Evolutionary conservation across 2,329 filamentous ascomycete genomes (phyloP).

Genomic region (Cladophialophora exuberans): DNA sequence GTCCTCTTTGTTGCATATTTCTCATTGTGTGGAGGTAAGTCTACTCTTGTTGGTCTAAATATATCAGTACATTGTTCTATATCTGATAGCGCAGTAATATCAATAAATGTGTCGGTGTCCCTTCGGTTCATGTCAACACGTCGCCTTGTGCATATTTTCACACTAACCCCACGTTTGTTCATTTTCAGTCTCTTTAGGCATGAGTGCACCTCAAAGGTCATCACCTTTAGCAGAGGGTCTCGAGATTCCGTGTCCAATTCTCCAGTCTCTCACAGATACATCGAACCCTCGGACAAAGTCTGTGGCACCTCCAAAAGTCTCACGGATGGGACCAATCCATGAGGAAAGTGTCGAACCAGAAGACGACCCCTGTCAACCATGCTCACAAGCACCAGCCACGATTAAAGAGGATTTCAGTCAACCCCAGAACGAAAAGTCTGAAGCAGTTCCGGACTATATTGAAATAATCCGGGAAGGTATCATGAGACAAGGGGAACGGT

Average conservation of each 20-base stretch:
- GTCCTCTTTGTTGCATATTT: not conserved
- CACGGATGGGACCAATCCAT: slow-evolving; percentile 9
- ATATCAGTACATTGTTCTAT: slow-evolving; percentile 2
- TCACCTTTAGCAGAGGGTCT: slow-evolving; percentile 6
- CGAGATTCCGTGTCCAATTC: slow-evolving; percentile 3
- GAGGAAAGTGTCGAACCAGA: slow-evolving; percentile 13
- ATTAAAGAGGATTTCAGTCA: not conserved
- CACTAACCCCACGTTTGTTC: not conserved
- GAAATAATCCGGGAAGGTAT: slow-evolving; percentile 15
- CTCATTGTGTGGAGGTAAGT: slow-evolving; percentile 3
- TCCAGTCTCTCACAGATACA: slow-evolving; percentile 1
- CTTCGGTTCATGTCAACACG: not conserved
- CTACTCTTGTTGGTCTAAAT: not conserved
- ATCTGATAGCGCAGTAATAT: not conserved
- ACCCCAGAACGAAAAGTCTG: not conserved
- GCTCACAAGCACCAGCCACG: not conserved
- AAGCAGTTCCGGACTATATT: slow-evolving; percentile 14
- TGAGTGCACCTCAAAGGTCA: slow-evolving; percentile 5
- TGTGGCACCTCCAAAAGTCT: slow-evolving; percentile 1
- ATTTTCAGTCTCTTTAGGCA: not conserved
- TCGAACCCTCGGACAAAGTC: not conserved
- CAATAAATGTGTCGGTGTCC: not conserved
- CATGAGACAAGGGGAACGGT: slow-evolving; percentile 8
- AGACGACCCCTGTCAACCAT: slow-evolving; percentile 5
- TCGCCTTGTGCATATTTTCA: not conserved